Base-by-base conservation (phyloP, 2,329 filamentous ascomycete genomes). In the Beauveria asiatica region DNA sequence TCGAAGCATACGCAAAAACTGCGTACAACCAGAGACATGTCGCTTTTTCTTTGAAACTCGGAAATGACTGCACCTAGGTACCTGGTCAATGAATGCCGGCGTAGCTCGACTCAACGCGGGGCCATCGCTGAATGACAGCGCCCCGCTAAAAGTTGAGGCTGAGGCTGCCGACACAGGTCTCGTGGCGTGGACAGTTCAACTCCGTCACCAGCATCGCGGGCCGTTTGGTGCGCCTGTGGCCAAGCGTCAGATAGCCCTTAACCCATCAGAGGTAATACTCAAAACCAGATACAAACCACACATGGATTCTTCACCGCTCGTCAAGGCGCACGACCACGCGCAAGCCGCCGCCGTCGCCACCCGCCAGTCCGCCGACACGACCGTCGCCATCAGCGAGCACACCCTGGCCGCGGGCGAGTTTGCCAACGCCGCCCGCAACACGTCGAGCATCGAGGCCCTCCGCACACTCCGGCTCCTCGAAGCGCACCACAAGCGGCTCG, bases 341-440 rank as follows among this genome's bases (percentile, higher is more conserved):
- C 86, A 87, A 68, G 92, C 90, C 68, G 92, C 90, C 68, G 92
- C 93, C 48, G 86, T 90, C 25, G 80, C 86, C 25, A 90, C 92
- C 59, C 86, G 81, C 25, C 85, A 92, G 68, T 86, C 89, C 50
- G 80, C 79, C 59, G 86, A 94, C 70, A 90, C 90, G 60, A 88
- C 87, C 7, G 86, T 90, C 52, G 93, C 93, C 63, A 89, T 92
- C 69, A 89, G 88, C 69, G 90, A 96, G 73, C 93, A 97, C 74
- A 86, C 92, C 57, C 80, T 89, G 61, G 94, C 94, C 42, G 93
- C 94, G 2, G 87, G 86, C 64, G 90, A 96, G 71, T 97, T 96
- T 72, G 87, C 90, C 62, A 87, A 87, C 62, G 92, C 92, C 33
- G 86, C 90, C n/a, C 83, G 84, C 63, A 82, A 76, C 52, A 96